Conservation (phyloP, 306 rosid genomes). For the Adenanthera pavonina region DNA sequence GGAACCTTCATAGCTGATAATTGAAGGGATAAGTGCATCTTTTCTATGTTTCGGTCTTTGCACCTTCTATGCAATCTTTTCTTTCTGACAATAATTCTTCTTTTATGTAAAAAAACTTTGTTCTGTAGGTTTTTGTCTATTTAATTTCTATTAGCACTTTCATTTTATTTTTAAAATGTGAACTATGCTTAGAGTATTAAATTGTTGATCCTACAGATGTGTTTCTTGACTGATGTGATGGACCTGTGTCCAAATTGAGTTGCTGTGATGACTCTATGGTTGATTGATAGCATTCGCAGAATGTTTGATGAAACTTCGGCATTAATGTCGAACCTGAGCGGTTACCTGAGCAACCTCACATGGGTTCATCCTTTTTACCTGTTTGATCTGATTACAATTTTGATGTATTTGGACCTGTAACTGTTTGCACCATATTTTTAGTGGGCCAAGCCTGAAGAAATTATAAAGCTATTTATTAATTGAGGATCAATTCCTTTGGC, state of each 20-base stretch:
- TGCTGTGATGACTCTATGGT: constrained; percentile 37
- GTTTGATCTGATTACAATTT: neutral
- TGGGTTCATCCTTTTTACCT: neutral
- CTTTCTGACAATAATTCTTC: neutral
- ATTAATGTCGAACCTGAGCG: constrained; percentile 42
- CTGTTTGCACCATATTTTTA: too few relatives aligned
- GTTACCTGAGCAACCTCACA: constrained; percentile 50
- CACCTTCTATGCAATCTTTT: neutral
- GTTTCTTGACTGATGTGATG: neutral
- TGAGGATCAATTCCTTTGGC: too few relatives aligned
- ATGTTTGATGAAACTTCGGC: constrained; percentile 38
- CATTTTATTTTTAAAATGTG: neutral
- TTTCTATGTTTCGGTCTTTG: neutral
- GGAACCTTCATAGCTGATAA: neutral
- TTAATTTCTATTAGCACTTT: neutral
- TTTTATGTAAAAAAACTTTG: neutral
- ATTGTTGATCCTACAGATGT: neutral
- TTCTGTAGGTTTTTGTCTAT: neutral
- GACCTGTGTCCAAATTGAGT: constrained; percentile 31
- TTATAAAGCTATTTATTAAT: too few relatives aligned
- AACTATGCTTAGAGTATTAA: neutral
- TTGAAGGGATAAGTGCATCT: neutral
- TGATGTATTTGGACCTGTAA: neutral
- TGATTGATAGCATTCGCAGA: constrained; percentile 40
- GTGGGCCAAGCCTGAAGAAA: too few relatives aligned